phyloP scores from a whole-genome alignment of 2,329 filamentous ascomycete species.

The Apiospora phragmitis region DNA sequence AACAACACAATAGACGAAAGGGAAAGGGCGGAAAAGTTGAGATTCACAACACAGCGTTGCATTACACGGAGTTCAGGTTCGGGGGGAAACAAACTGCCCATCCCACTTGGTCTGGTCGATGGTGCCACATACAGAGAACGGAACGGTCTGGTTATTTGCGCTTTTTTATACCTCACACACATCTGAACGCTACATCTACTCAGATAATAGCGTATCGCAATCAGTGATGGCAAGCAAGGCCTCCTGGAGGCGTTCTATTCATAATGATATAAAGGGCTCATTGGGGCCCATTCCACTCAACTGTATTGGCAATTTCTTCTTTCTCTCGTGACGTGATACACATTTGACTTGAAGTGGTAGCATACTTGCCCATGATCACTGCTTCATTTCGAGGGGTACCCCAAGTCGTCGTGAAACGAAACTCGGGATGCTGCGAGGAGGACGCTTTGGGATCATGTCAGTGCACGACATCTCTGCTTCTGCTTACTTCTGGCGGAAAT shows the following conservation, averaged over 20 bases:
- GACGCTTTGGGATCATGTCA: not conserved
- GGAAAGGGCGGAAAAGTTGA: not conserved
- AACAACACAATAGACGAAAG: not conserved
- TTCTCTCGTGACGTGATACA: not conserved
- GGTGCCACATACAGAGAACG: not conserved
- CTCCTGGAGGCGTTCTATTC: not conserved
- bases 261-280: not conserved
- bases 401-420: not conserved
- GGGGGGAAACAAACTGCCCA: not conserved
- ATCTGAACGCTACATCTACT: not conserved
- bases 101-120: not conserved
- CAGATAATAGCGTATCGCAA: not conserved
- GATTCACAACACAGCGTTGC: not conserved
- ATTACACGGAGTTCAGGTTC: conserved; percentile 2
- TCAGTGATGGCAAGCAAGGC: not conserved
- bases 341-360: not conserved
- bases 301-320: not conserved
- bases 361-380: no score
- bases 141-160: not conserved
- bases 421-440: no score
- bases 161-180: not conserved
- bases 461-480: not conserved
- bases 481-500: not conserved
- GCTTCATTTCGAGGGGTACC: no score
- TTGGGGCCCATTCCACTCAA: not conserved